Percentiles rank a stretch among this genome's conserved stretches.
Conservation (phyloP, 768 basidiomycete genomes). For the Mycena vulgaris region DNA sequence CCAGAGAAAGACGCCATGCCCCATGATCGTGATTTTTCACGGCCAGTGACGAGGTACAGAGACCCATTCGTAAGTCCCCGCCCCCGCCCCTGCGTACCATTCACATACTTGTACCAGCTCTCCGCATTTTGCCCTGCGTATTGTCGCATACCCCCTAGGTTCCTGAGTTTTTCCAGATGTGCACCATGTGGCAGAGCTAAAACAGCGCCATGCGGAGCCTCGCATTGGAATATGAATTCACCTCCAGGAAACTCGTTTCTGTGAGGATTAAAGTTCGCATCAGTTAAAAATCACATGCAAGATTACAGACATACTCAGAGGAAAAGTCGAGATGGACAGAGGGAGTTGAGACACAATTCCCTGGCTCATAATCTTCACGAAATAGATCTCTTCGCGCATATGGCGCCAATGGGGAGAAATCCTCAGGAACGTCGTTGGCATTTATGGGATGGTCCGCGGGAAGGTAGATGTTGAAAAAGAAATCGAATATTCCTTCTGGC, state of each 20-base stretch:
- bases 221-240: not conserved
- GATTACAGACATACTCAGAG: too few relatives aligned
- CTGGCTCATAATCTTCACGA: not conserved
- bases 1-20: conserved; percentile 28
- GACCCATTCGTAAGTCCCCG: conserved; percentile 27
- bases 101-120: conserved; percentile 35
- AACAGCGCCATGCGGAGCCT: conserved; percentile 28
- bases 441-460: conserved; percentile 47
- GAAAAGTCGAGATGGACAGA: not conserved
- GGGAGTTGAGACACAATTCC: not conserved
- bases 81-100: not conserved
- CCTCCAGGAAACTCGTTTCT: not conserved
- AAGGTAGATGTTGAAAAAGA: conserved; percentile 45
- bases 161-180: conserved; percentile 14
- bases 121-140: conserved; percentile 32
- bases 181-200: conserved; percentile 36
- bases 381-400: not conserved
- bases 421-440: conserved; percentile 44
- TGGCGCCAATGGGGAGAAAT: conserved; percentile 30
- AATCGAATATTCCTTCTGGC: conserved; percentile 47
- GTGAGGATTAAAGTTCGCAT: too few relatives aligned
- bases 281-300: not conserved
- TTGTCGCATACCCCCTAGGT: conserved; percentile 11
- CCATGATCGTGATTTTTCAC: conserved; percentile 37
- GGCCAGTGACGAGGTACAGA: conserved; percentile 40